Evolutionary conservation across 2,329 filamentous ascomycete genomes (phyloP), one percentile per base, ranked within the genome.

Genomic region (Aspergillus sclerotialis): DNA sequence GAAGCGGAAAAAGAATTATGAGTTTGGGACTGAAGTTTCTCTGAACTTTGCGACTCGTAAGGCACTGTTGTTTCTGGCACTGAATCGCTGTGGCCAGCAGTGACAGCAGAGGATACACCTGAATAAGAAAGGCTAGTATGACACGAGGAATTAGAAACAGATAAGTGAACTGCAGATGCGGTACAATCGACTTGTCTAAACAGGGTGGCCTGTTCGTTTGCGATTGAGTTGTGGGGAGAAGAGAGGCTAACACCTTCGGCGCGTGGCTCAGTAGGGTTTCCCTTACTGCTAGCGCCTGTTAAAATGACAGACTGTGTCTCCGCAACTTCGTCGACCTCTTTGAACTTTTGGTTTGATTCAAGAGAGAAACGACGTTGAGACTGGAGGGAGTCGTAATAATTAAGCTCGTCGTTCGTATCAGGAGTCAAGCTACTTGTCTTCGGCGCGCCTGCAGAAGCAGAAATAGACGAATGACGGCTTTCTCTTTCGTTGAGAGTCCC

Each of bases 281-380:
- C 7, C 10, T 23, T 6, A 23, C 19, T 10, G 6, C 10, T 10
- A 10, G 10, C 10, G 10, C 10, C 19, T 7, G 19, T 10, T 10
- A 6, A 23, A 23, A 10, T 23, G 19, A 10, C 19, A 7, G 19
- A 23, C 10, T 23, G 30, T 12, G 30, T 21, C 12, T 32, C 30
- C 21, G 30, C 30, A 23, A 25, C 12, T 25, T 32, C 30, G 14
- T 21, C 30, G 23, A 32, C 9, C 18, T 31, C 29, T n/a, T 12
- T n/a, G 14, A 7, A 7, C 19, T 23, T 23, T 10, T 23, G 19
- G 6, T 23, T 23, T 23, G 19, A 7, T 10, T 23, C 19, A 6
- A 23, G 19, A n/a, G n/a, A n/a, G n/a, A n/a, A n/a, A n/a, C n/a
- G n/a, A 6, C 10, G 19, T 23, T 23, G 19, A 10, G 7, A 23